A percentile compares a stretch with the other conserved stretches of the same genome.
These are phyloP conservation scores for Podaxis sp. DNA, from an alignment of 768 basidiomycete genomes.

Conservation along the genomic window DNA sequence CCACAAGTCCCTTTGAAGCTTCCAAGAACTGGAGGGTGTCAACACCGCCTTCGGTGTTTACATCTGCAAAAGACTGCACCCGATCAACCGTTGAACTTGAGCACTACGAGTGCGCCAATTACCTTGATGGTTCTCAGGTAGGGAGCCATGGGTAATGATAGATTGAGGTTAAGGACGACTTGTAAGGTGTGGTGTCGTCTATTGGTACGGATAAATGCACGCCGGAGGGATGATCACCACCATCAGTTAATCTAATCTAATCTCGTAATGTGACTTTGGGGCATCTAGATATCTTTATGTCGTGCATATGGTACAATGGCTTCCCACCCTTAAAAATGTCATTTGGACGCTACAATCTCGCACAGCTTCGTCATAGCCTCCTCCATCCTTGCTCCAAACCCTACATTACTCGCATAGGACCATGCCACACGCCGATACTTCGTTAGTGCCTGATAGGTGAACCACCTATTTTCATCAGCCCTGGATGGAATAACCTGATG, in stretches of 20 bases:
- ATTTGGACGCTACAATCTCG: background rate
- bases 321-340: background rate
- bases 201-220: too few relatives aligned
- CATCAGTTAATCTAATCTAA: conserved; percentile 28
- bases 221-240: background rate
- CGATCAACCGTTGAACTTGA: background rate
- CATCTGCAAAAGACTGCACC: conserved; percentile 90
- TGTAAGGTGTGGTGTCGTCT: background rate
- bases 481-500: background rate
- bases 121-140: conserved; percentile 74
- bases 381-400: background rate
- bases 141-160: conserved; percentile 55
- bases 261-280: background rate
- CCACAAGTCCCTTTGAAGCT: conserved; percentile 84
- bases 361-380: background rate
- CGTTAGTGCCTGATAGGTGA: conserved; percentile 60
- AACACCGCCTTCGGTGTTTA: conserved; percentile 83
- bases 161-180: conserved; percentile 11
- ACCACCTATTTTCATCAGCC: background rate
- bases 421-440: conserved; percentile 87
- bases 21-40: conserved; percentile 87
- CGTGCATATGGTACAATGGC: background rate
- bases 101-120: background rate
- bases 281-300: background rate
- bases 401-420: background rate